Base-by-base conservation (phyloP, 176 grass and related monocot species). In the Cymbopogon citratus region DNA sequence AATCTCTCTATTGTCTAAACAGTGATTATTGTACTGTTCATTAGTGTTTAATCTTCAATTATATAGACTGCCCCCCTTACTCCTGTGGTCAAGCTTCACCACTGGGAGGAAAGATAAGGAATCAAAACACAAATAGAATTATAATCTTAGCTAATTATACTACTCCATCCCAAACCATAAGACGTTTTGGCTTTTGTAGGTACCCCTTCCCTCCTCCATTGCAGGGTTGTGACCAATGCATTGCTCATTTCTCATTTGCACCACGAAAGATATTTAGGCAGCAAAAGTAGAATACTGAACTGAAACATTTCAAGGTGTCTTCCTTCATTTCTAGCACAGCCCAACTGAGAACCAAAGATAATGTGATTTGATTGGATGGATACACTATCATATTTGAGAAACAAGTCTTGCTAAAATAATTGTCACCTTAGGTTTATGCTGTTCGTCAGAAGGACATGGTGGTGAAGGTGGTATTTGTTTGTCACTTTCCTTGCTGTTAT, bases 311-410 rank as follows among this genome's bases (percentile, higher is more conserved):
- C n/a, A 44, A 26, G 23, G 68, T 26, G 5, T 0, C 29, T 69
- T 51, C 33, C 12, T 6, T 70, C 45, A 18, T 54, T 70, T 41
- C 13, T 14, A 35, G 31, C 29, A 40, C 29, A 27, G 24, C 4
- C 64, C n/a, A 81, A 51, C 46, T 69, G 65, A 81, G 46, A 33
- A 25, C 31, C n/a, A 81, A 26, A 81, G 70, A 59, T 40, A 33
- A 33, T 71, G 5, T 11, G 13, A 16, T 15, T 57, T 12, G 9
- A 52, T 40, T 39, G 38, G n/a, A 29, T 59, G n/a, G 7, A 24
- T 26, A 46, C 11, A 9, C 12, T 24, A 6, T 12, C 16, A 54
- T 69, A 57, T 70, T 79, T 68, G 34, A 43, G 7, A 60, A 9
- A 26, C 12, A 31, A 60, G 7, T 18, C 18, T 9, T 18, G 24